These are phyloP conservation scores for Phoenix dactylifera DNA, from an alignment of 176 grass and related monocot species.

Conservation along the genomic window DNA sequence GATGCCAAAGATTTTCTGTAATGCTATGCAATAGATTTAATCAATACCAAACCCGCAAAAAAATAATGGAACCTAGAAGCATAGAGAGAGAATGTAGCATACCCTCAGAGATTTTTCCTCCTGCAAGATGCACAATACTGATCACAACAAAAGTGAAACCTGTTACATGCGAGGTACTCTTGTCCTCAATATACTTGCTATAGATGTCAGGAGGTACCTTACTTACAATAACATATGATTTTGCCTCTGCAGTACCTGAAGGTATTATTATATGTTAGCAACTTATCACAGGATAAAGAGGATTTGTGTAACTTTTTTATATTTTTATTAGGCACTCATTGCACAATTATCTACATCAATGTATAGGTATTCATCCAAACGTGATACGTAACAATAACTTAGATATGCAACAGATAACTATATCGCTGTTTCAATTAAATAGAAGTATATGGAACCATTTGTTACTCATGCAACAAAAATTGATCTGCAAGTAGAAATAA, in stretches of 20 bases:
- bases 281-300: too few species aligned
- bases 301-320: too few species aligned
- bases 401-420: too few species aligned
- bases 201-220: conserved; percentile 45
- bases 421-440: too few species aligned
- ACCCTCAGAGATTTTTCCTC: conserved; percentile 73
- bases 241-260: conserved; percentile 45
- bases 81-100: background rate
- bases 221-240: conserved; percentile 69
- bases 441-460: too few species aligned
- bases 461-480: too few species aligned
- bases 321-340: too few species aligned
- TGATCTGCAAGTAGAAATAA: too few species aligned
- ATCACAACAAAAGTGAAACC: conserved; percentile 70
- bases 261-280: background rate
- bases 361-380: too few species aligned
- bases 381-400: too few species aligned
- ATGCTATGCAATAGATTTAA: background rate
- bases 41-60: background rate
- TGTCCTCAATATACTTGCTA: conserved; percentile 54
- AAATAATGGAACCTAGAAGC: background rate
- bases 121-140: conserved; percentile 53
- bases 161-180: conserved; percentile 42
- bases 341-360: too few species aligned
- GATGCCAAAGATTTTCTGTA: conserved; percentile 86